phyloP scores from a whole-genome alignment of 2,329 filamentous ascomycete genomes.

The Alternaria postmessia region DNA sequence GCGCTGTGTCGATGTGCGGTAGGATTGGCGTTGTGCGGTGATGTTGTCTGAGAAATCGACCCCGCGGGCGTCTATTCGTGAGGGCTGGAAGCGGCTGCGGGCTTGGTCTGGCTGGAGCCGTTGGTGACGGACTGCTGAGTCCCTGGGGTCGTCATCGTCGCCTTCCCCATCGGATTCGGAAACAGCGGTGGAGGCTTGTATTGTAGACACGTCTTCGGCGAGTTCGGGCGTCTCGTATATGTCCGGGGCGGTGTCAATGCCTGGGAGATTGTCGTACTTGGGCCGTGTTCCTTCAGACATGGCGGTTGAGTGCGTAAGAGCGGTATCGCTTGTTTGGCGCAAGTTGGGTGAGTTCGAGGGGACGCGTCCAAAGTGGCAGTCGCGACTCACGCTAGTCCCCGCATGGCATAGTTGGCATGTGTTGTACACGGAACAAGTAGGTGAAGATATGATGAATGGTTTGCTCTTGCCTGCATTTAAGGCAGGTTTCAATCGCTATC shows the following conservation, averaged over 20 bases:
- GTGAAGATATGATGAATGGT: background rate
- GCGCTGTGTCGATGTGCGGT: conserved; percentile 75
- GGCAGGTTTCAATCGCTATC: background rate
- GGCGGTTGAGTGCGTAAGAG: conserved; percentile 8
- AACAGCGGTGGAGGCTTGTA: conserved; percentile 61
- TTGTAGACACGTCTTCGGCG: conserved; percentile 86
- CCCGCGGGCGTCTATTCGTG: conserved; percentile 76
- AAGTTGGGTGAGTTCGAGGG: conserved; percentile 14
- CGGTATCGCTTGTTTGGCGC: conserved; percentile 14
- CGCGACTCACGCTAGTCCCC: conserved; percentile 26
- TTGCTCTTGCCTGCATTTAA: background rate
- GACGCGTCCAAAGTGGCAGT: conserved; percentile 29
- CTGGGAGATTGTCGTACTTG: conserved; percentile 60
- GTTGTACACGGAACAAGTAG: background rate
- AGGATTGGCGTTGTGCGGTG: conserved; percentile 77
- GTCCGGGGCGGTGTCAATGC: conserved; percentile 81
- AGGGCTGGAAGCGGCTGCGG: conserved; percentile 78
- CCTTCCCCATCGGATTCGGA: conserved; percentile 66
- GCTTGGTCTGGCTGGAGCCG: conserved; percentile 80
- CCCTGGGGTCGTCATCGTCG: conserved; percentile 40
- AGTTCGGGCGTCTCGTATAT: conserved; percentile 96
- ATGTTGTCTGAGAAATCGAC: conserved; percentile 93
- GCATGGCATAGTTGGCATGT: conserved; percentile 4
- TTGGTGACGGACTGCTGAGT: conserved; percentile 72
- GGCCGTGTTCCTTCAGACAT: conserved; percentile 47